Conservation (phyloP, 768 basidiomycete genomes). For the Lentinula sp. region DNA sequence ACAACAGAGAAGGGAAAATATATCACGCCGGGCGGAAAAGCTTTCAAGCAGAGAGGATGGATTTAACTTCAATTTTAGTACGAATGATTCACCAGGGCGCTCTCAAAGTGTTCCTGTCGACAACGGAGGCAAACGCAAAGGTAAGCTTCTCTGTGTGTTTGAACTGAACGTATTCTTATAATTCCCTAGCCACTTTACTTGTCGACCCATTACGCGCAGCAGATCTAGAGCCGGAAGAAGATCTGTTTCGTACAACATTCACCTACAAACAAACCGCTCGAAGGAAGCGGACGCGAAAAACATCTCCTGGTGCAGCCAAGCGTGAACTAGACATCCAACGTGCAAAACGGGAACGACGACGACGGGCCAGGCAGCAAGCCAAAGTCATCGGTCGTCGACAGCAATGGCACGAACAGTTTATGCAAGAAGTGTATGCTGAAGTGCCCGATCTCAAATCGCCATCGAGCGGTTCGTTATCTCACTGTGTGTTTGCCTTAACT, state of each 20-base stretch:
- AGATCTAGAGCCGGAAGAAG: constrained; percentile 27
- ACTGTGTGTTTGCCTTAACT: not conserved
- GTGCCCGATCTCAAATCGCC: constrained; percentile 21
- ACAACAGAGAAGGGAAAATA: constrained; percentile 25
- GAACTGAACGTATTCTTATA: not conserved
- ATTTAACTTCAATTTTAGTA: constrained; percentile 14
- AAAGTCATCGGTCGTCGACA: constrained; percentile 31
- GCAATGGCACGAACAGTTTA: constrained; percentile 28
- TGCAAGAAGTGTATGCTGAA: constrained; percentile 35
- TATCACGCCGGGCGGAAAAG: constrained; percentile 19
- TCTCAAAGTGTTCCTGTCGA: constrained; percentile 18
- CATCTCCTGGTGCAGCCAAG: constrained; percentile 34
- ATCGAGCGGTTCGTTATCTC: constrained; percentile 8
- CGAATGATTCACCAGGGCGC: constrained; percentile 7
- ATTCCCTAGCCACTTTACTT: constrained; percentile 23
- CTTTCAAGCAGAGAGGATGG: constrained; percentile 12
- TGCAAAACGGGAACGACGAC: constrained; percentile 34
- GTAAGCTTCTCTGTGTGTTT: constrained; percentile 20
- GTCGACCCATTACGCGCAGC: constrained; percentile 26
- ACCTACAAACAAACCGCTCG: constrained; percentile 29
- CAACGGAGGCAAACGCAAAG: constrained; percentile 38
- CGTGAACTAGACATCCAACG: constrained; percentile 32
- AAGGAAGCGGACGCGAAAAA: constrained; percentile 41
- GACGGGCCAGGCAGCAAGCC: constrained; percentile 31
- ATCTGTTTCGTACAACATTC: constrained; percentile 22